Conservation (phyloP, 495 filamentous ascomycete species). For the Hypoxylon rickii region DNA sequence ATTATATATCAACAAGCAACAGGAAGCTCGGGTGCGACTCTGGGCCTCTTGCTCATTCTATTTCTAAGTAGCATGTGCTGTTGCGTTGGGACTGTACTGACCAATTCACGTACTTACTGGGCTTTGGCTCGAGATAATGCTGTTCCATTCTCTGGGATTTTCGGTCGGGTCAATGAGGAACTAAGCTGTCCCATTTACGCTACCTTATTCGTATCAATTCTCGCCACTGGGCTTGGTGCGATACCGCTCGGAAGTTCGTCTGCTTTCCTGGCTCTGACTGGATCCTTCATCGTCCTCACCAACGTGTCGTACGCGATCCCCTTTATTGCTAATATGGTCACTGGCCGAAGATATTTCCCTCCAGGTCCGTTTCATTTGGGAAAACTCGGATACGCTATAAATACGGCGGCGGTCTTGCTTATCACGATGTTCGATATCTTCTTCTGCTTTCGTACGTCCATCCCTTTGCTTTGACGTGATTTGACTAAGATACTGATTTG, state of each 20-base stretch:
- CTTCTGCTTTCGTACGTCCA: conserved; percentile 66
- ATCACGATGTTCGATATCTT: conserved; percentile 73
- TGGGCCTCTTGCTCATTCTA: conserved; percentile 72
- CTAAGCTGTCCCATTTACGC: conserved; percentile 70
- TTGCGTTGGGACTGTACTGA: conserved; percentile 70
- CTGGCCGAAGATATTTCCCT: conserved; percentile 64
- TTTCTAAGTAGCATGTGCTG: conserved; percentile 67
- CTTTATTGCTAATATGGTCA: conserved; percentile 74
- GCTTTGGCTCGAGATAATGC: conserved; percentile 76
- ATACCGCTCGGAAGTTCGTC: conserved; percentile 75
- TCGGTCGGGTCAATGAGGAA: conserved; percentile 52
- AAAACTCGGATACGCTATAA: conserved; percentile 62
- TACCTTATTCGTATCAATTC: conserved; percentile 63
- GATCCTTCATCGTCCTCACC: conserved; percentile 74
- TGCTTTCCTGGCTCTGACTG: conserved; percentile 77
- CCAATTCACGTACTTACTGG: conserved; percentile 85
- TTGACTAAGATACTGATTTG: conserved; percentile 13
- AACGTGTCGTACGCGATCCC: conserved; percentile 75
- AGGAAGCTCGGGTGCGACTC: conserved; percentile 56
- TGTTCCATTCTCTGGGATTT: conserved; percentile 55
- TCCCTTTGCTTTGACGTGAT: not conserved
- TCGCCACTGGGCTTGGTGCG: conserved; percentile 69
- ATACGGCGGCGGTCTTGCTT: conserved; percentile 62
- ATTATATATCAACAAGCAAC: conserved; percentile 82
- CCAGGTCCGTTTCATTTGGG: conserved; percentile 74